Percentiles rank a stretch among this genome's conserved stretches.
These are phyloP conservation scores for Penicillium maclennaniae DNA, from an alignment of 495 filamentous ascomycete species.

Conservation along the genomic window DNA sequence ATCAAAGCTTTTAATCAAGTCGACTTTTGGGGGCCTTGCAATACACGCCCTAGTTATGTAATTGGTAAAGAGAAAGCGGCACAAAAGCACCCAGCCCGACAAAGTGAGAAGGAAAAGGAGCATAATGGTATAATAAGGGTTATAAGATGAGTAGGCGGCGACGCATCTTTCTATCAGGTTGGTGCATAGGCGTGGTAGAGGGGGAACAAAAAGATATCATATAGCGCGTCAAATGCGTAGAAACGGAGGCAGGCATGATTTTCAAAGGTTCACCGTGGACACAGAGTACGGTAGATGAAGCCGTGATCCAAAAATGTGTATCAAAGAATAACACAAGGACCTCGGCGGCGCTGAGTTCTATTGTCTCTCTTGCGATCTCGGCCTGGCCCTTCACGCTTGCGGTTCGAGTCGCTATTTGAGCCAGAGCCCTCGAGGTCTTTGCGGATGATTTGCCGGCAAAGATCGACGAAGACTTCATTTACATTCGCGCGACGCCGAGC, in stretches of 20 bases:
- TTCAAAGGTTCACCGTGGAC: background rate
- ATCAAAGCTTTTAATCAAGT: slow-evolving; percentile 4
- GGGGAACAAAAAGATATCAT: slow-evolving; percentile 16
- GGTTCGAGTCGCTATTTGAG: slow-evolving; percentile 37
- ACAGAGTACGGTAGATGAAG: background rate
- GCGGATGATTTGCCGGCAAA: slow-evolving; percentile 86
- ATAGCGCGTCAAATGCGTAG: slow-evolving; percentile 22
- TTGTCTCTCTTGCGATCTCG: slow-evolving; percentile 33
- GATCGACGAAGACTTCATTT: slow-evolving; percentile 90
- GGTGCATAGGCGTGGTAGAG: slow-evolving; percentile 17
- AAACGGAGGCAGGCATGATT: slow-evolving; percentile 17
- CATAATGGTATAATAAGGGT: slow-evolving; percentile 17
- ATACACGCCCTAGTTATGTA: slow-evolving; percentile 4
- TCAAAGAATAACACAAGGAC: slow-evolving; percentile 45
- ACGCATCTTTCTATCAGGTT: slow-evolving; percentile 25
- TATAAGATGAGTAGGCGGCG: slow-evolving; percentile 5
- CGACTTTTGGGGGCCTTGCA: slow-evolving; percentile 1
- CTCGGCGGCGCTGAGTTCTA: slow-evolving; percentile 28
- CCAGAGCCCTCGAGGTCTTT: slow-evolving; percentile 55
- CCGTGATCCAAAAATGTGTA: background rate
- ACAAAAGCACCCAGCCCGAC: background rate
- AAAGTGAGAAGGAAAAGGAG: slow-evolving; percentile 11
- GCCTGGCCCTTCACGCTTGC: slow-evolving; percentile 37
- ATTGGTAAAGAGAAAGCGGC: slow-evolving; percentile 7
- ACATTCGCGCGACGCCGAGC: slow-evolving; percentile 85